Percentiles rank a stretch among this genome's conserved stretches.
Evolutionary conservation across 805 yeast species (phyloP).

Genomic region (Yamadazyma insecticola): DNA sequence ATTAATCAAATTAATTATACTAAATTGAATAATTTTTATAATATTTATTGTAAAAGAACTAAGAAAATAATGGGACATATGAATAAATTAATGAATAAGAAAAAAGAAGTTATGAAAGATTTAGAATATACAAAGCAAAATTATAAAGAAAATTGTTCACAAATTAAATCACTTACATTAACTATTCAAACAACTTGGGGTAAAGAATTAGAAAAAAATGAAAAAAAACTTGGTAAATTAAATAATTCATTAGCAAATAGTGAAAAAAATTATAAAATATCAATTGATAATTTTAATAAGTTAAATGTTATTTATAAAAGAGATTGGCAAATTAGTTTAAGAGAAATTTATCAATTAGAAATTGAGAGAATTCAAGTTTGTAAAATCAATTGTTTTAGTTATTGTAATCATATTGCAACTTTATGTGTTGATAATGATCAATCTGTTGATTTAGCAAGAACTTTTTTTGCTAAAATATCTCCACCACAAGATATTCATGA

Average conservation of each 20-base stretch:
- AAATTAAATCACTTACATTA: slow-evolving; percentile 55
- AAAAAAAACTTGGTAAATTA: slow-evolving; percentile 50
- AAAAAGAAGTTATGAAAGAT: slow-evolving; percentile 30
- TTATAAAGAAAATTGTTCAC: slow-evolving; percentile 56
- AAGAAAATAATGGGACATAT: slow-evolving; percentile 56
- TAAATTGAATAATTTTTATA: slow-evolving; percentile 51
- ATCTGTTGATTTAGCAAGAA: slow-evolving; percentile 66
- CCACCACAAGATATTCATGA: slow-evolving; percentile 52
- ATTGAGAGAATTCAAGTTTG: slow-evolving; percentile 66
- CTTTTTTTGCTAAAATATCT: slow-evolving; percentile 63
- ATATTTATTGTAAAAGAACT: slow-evolving; percentile 47
- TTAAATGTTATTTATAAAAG: slow-evolving; percentile 59
- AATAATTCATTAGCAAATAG: slow-evolving; percentile 35
- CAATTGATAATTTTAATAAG: slow-evolving; percentile 50
- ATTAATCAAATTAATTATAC: slow-evolving; percentile 43
- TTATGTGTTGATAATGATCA: slow-evolving; percentile 77
- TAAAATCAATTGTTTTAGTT: slow-evolving; percentile 73
- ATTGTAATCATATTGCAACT: slow-evolving; percentile 67
- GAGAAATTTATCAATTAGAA: slow-evolving; percentile 62
- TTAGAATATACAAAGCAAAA: slow-evolving; percentile 38
- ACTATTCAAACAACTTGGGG: slow-evolving; percentile 69
- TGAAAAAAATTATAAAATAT: slow-evolving; percentile 54
- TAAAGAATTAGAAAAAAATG: slow-evolving; percentile 59
- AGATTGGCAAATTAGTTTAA: slow-evolving; percentile 67
- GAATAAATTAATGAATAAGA: slow-evolving; percentile 48